These are phyloP conservation scores for Schizosaccharomyces octosporus DNA, from an alignment of 805 yeast genomes.

Conservation along the genomic window DNA sequence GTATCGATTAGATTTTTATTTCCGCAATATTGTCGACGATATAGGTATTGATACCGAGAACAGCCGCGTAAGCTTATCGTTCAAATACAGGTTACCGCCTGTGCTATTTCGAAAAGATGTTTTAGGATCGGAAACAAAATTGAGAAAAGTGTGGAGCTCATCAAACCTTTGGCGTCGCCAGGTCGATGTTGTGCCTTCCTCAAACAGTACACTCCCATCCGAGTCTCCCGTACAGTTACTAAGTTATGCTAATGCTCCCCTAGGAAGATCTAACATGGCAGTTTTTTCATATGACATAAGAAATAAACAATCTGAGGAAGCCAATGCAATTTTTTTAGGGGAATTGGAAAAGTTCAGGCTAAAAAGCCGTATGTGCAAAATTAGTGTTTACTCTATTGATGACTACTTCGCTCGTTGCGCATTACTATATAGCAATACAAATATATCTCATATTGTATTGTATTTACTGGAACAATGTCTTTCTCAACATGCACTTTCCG, in stretches of 20 bases:
- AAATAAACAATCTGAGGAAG: background rate
- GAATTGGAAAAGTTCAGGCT: background rate
- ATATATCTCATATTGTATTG: background rate
- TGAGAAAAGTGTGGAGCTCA: background rate
- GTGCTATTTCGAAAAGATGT: background rate
- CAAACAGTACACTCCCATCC: background rate
- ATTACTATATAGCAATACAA: background rate
- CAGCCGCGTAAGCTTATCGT: background rate
- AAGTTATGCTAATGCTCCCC: background rate
- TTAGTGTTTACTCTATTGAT: background rate
- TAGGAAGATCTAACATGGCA: background rate
- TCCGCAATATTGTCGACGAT: background rate
- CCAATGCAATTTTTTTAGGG: background rate
- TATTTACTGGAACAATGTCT: background rate
- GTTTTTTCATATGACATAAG: background rate
- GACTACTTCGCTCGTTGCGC: background rate
- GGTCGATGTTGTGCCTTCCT: background rate
- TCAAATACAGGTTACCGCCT: background rate
- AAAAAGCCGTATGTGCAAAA: background rate
- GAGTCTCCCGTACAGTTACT: background rate
- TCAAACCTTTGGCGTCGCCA: background rate
- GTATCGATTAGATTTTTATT: background rate
- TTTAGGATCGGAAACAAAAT: background rate
- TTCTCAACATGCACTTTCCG: background rate
- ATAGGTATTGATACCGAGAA: background rate